Evolutionary conservation across 768 basidiomycete genomes (phyloP).

Genomic region (Russula earlei): DNA sequence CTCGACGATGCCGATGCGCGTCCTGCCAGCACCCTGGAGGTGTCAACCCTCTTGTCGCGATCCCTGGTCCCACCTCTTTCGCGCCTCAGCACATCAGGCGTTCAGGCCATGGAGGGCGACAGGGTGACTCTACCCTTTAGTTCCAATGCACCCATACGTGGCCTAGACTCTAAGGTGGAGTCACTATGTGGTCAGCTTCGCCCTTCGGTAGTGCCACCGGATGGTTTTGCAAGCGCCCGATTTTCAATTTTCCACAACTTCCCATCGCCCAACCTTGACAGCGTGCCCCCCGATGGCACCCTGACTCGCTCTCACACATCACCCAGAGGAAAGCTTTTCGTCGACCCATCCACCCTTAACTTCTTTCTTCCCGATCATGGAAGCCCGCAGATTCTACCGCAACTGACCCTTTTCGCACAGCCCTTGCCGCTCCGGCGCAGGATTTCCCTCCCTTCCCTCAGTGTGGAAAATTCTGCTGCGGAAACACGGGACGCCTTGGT

Average conservation of each 20-base stretch:
- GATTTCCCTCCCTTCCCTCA: background rate
- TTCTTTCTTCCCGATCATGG: background rate
- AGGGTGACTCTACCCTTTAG: background rate
- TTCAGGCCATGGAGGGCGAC: constrained; percentile 11
- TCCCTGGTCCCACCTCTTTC: constrained; percentile 4
- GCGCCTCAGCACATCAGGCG: background rate
- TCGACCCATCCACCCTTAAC: background rate
- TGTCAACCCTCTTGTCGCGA: constrained; percentile 11
- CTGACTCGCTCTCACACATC: background rate
- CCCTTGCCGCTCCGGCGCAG: background rate
- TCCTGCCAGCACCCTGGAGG: constrained; percentile 6
- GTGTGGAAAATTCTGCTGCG: background rate
- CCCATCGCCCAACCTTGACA: constrained; percentile 1
- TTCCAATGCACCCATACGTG: background rate
- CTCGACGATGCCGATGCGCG: constrained; percentile 4
- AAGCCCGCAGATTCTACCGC: background rate
- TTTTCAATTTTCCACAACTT: constrained; percentile 8
- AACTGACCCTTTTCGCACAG: background rate
- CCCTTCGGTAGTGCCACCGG: background rate
- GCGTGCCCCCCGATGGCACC: background rate
- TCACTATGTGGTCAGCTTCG: constrained; percentile 1
- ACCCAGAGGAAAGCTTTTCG: background rate
- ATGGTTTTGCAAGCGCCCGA: background rate
- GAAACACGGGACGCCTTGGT: background rate
- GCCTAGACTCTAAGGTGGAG: constrained; percentile 1